These are phyloP conservation scores for Stemphylium vesicarium DNA, from an alignment of 2,329 filamentous ascomycete species.

Conservation along the genomic window DNA sequence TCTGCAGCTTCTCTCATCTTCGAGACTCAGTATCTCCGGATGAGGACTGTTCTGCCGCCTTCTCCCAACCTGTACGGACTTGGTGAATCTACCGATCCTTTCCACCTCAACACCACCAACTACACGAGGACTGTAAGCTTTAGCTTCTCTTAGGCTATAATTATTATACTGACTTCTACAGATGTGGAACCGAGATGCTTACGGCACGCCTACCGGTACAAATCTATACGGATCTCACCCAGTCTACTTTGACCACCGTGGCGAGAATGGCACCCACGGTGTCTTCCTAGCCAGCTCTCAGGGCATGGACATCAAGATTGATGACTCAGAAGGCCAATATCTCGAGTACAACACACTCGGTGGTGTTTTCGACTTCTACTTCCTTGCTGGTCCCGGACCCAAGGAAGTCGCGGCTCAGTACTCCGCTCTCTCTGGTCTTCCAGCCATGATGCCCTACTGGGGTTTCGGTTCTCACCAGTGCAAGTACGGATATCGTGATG, in stretches of 20 bases:
- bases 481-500: conserved; percentile 60
- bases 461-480: conserved; percentile 60
- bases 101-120: conserved; percentile 70
- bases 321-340: conserved; percentile 69
- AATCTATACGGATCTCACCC: conserved; percentile 79
- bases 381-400: conserved; percentile 56
- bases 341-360: conserved; percentile 81
- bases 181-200: conserved; percentile 75
- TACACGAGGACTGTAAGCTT: conserved; percentile 60
- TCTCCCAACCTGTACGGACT: conserved; percentile 76
- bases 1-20: conserved; percentile 72
- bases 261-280: conserved; percentile 48
- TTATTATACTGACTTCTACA: conserved; percentile 59
- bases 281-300: conserved; percentile 44
- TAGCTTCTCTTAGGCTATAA: conserved; percentile 34
- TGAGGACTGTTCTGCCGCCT: conserved; percentile 72
- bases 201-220: conserved; percentile 62
- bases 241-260: conserved; percentile 76
- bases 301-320: conserved; percentile 75
- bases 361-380: conserved; percentile 75
- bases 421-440: conserved; percentile 54
- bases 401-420: conserved; percentile 57
- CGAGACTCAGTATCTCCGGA: conserved; percentile 75
- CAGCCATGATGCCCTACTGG: conserved; percentile 61
- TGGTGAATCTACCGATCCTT: conserved; percentile 75